Evolutionary conservation across 2,329 filamentous ascomycete genomes (phyloP), one percentile per base, ranked within the genome.

Genomic region (Cladophialophora carrionii): DNA sequence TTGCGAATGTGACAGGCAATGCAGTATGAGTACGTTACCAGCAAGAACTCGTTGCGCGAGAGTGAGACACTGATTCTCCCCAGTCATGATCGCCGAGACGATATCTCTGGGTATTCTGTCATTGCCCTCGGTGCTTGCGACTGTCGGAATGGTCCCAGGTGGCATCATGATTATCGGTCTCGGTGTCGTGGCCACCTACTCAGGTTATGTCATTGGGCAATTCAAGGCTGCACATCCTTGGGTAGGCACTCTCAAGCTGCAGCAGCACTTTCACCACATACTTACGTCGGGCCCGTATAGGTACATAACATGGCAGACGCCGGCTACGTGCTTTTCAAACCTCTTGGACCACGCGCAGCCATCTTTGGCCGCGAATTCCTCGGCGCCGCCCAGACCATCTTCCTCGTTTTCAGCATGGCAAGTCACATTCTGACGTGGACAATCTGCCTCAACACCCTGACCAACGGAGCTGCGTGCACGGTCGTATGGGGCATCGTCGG

Each of bases 361-460:
- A 78, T 76, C 20, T 78, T 84, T 46, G 87, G 87, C 1, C 84
- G 86, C 67, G 86, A 89, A 73, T 69, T 91, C 34, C 78, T 90
- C 52, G 87, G 87, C 26, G 76, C 79, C 68, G 87, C 84, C 68
- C 87, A 89, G 71, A 78, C 84, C 9, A 76, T 90, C 20, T 86
- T 90, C 75, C 79, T 91, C 46, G 78, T 88, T 62, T 90, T 91
- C 77, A 83, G 90, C 71, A 87, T 89, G 76, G 87, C 84, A 37
- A 89, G 87, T n/a, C 90, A 92, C 76, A 81, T 89, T 58, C 78
- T 91, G 67, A 90, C 88, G 0, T 90, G 90, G 69, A 84, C 83
- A 34, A 88, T 90, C 71, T 88, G 88, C 70, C 84, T 90, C 76
- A 87, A 87, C 71, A 86, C 82, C 57, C 79, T 91, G 58, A 87